Evolutionary conservation across 2,329 filamentous ascomycete species (phyloP), one percentile per base, ranked within the genome.

Genomic region (Diaporthe amygdali): DNA sequence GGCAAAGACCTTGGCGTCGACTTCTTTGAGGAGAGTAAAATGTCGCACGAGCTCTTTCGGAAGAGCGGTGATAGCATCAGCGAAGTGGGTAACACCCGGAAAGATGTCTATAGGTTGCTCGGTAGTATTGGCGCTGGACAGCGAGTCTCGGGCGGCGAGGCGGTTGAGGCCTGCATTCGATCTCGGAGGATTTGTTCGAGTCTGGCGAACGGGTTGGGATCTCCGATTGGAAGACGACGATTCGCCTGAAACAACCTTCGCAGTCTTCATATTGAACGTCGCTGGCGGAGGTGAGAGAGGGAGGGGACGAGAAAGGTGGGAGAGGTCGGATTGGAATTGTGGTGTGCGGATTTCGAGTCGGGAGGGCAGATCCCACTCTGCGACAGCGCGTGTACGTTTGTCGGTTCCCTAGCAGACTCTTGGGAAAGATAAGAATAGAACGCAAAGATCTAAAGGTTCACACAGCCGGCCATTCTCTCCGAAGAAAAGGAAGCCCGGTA

Each of bases 21-120:
- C 96, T 84, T 99, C 96, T 81, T 98, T 98, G 76, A 99, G 87
- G 70, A 98, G 89, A 41, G 96, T 98, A 77, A 97, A 97, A 82
- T 99, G 96, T 79, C 95, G 92, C 76, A 97, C 94, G 64, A 98
- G 94, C 84, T 99, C 96, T 81, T 95, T 95, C 5, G 96, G 96
- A 32, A 99, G 89, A 47, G 96, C 95, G 66, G 94, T 92, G 79
- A 98, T 94, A 74, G 95, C 92, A 81, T 98, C 95, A 74, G 96
- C 94, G 80, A 99, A 98, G 82, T 91, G 89, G 14, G 88, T 91
- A 74, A 92, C 87, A 68, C 87, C 90, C 54, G 90, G 90, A 76
- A 90, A 91, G 76, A 92, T 90, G 76, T 92, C 88, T 84, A 91
- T 90, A 77, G 89, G 87, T 77, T 90, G 88, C 73, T 89, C 87